Evolutionary conservation across 2,329 filamentous ascomycete genomes (phyloP).

Genomic region (Stachybotrys echinatus): DNA sequence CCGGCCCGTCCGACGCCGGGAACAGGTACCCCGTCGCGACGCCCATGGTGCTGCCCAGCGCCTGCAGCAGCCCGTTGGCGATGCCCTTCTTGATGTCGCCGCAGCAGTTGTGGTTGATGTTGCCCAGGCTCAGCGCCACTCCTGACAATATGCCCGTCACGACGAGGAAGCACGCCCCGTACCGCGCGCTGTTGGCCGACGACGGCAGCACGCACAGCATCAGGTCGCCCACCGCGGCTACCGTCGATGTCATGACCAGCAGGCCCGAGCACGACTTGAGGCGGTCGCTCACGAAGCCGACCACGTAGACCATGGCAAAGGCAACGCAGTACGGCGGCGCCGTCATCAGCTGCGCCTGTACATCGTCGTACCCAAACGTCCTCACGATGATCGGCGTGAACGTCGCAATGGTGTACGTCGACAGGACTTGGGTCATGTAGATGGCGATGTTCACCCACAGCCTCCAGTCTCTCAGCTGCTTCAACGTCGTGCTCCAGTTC

Average conservation of each 20-base stretch:
- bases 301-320: conserved; percentile 10
- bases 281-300: conserved; percentile 9
- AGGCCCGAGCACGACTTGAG: conserved; percentile 8
- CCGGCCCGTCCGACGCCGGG: neutral
- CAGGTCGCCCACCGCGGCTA: conserved; percentile 2
- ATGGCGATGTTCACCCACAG: conserved; percentile 27
- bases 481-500: conserved; percentile 19
- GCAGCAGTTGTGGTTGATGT: conserved; percentile 1
- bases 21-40: neutral
- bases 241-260: conserved; percentile 3
- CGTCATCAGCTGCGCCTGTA: conserved; percentile 12
- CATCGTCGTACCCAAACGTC: conserved; percentile 12
- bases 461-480: conserved; percentile 26
- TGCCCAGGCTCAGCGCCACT: neutral
- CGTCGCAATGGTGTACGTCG: conserved; percentile 6
- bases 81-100: neutral
- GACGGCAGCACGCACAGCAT: neutral
- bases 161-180: neutral
- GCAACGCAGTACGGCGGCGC: conserved; percentile 10
- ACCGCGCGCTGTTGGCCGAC: neutral
- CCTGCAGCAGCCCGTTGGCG: neutral
- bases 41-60: neutral
- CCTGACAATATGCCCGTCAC: neutral
- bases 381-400: conserved; percentile 15
- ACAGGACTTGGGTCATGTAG: conserved; percentile 17